These are phyloP conservation scores for Paramecium primaurelia DNA, from an alignment of 73 alveolate species.

Conservation along the genomic window DNA sequence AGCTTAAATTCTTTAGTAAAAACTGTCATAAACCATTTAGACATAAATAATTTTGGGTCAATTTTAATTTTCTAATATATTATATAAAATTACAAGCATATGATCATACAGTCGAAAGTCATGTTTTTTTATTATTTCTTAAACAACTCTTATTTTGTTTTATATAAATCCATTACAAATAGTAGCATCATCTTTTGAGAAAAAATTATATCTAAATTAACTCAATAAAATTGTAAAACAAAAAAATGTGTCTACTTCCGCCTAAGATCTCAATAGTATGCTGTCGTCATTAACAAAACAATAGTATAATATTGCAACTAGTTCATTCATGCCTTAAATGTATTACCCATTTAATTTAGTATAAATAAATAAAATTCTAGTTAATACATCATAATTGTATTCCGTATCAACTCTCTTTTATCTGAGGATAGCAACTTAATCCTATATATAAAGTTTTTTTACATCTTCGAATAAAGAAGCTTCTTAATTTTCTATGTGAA, in stretches of 20 bases:
- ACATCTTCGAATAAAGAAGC: constrained; percentile 9
- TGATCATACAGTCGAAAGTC: constrained; percentile 28
- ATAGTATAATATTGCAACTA: constrained; percentile 20
- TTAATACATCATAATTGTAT: constrained; percentile 23
- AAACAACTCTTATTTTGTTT: background rate
- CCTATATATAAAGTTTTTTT: background rate
- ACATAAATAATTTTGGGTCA: constrained; percentile 47
- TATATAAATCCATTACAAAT: background rate
- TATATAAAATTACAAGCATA: background rate
- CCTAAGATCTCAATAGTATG: background rate
- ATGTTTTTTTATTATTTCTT: background rate
- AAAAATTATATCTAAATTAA: constrained; percentile 5
- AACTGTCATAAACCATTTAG: constrained; percentile 46
- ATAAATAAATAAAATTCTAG: background rate
- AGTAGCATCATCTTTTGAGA: background rate
- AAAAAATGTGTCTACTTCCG: constrained; percentile 21
- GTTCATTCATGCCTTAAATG: constrained; percentile 23
- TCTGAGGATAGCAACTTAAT: background rate
- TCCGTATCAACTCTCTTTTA: background rate
- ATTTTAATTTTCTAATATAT: background rate
- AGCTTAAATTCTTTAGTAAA: constrained; percentile 47
- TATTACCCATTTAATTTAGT: background rate
- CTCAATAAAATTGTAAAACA: background rate
- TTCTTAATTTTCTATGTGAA: background rate
- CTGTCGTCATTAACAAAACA: constrained; percentile 2